phyloP scores from a whole-genome alignment of 192 early-diverging fungal species.

The Cetraspora pellucida region DNA sequence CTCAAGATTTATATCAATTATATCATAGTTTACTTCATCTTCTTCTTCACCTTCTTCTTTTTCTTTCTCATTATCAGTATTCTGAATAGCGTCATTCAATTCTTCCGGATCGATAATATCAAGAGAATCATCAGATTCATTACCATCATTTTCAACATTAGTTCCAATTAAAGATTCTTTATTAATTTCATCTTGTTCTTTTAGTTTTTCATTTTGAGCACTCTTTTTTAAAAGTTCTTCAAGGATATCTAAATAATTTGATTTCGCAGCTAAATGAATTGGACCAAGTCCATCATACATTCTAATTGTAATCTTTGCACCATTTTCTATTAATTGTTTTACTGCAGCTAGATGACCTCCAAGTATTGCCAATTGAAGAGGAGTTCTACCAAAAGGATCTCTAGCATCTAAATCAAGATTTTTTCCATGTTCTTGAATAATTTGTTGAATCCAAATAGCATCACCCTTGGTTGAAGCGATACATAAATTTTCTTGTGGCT shows the following conservation, averaged over 20 bases:
- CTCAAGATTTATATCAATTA: constrained; percentile 10
- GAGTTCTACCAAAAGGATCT: constrained; percentile 26
- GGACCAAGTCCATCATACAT: constrained; percentile 10
- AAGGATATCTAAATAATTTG: constrained; percentile 8
- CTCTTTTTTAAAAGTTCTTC: constrained; percentile 2
- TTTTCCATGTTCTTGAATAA: not conserved
- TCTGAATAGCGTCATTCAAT: not conserved
- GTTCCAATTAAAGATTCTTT: not conserved
- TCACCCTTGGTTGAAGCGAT: not conserved
- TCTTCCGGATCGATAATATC: constrained; percentile 3
- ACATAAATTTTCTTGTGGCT: no score
- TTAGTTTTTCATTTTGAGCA: not conserved
- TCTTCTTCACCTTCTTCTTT: not conserved
- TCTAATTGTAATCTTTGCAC: constrained; percentile 1
- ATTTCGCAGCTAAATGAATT: constrained; percentile 7
- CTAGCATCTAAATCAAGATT: not conserved
- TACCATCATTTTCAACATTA: not conserved
- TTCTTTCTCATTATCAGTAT: not conserved
- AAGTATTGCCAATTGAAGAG: constrained; percentile 18
- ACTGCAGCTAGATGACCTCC: not conserved
- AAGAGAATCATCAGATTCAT: not conserved
- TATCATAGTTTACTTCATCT: not conserved
- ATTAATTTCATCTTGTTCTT: not conserved
- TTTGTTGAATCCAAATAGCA: not conserved
- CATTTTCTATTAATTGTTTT: not conserved